Evolutionary conservation across 768 basidiomycete genomes (phyloP).

Genomic region (Collybia mongolica): DNA sequence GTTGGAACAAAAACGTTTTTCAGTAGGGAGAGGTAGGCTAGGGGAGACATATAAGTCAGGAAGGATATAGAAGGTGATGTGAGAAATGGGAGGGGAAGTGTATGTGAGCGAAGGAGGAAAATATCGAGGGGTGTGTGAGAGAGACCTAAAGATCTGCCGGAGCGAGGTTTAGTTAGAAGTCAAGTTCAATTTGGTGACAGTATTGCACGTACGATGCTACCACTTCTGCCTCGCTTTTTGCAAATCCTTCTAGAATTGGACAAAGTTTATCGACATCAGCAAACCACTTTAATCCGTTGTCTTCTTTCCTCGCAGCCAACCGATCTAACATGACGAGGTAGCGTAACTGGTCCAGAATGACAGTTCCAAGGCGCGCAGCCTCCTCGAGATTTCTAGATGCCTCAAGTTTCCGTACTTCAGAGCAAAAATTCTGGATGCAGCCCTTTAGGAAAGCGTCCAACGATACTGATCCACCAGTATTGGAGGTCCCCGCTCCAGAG

Average conservation of each 20-base stretch:
- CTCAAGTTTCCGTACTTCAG: conserved; percentile 57
- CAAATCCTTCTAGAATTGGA: conserved; percentile 45
- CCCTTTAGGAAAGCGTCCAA: conserved; percentile 64
- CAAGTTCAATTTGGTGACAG: background rate
- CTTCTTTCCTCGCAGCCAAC: conserved; percentile 59
- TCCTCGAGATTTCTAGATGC: conserved; percentile 48
- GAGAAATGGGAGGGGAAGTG: conserved; percentile 73
- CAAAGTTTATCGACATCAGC: conserved; percentile 58
- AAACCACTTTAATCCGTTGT: conserved; percentile 75
- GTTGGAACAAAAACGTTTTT: conserved; percentile 25
- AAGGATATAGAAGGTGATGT: conserved; percentile 69
- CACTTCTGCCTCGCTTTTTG: conserved; percentile 49
- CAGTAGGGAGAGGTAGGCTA: conserved; percentile 63
- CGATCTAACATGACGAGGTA: conserved; percentile 75
- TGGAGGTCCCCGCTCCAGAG: conserved; percentile 23
- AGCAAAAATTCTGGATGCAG: conserved; percentile 55
- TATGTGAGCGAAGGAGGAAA: conserved; percentile 62
- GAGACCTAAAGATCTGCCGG: conserved; percentile 35
- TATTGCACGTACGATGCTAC: conserved; percentile 48
- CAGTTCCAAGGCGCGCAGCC: conserved; percentile 47
- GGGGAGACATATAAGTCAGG: conserved; percentile 67
- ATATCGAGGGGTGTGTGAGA: conserved; percentile 64
- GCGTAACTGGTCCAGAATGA: conserved; percentile 53
- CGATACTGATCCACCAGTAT: conserved; percentile 48
- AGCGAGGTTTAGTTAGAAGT: conserved; percentile 5